Conservation (phyloP, 192 early-diverging fungal genomes). For the Podochytrium sp. region DNA sequence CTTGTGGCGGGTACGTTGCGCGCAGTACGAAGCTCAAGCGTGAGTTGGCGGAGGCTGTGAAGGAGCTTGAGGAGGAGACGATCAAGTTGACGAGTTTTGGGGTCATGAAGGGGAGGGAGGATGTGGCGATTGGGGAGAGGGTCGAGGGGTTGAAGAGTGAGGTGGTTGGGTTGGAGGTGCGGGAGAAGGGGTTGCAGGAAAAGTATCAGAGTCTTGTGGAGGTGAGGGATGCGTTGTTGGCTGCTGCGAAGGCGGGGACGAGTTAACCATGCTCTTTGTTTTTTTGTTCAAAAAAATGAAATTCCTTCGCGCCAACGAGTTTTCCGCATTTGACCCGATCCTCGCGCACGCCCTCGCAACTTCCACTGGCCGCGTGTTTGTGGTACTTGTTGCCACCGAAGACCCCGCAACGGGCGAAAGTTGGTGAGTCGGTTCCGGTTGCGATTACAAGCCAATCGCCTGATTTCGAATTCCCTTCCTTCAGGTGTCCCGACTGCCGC, state of each 20-base stretch:
- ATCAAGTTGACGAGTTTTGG: conserved; percentile 36
- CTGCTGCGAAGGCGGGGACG: neutral
- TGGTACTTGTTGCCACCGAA: conserved; percentile 17
- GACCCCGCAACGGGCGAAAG: conserved; percentile 11
- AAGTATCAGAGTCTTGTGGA: conserved; percentile 65
- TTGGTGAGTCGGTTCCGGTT: neutral
- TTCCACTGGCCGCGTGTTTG: conserved; percentile 15
- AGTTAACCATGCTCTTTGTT: too few species aligned
- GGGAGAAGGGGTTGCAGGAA: conserved; percentile 67
- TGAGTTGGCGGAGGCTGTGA: conserved; percentile 42
- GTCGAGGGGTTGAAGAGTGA: conserved; percentile 61
- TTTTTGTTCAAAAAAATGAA: too few species aligned
- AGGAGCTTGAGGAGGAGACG: conserved; percentile 25
- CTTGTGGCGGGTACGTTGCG: conserved; percentile 83
- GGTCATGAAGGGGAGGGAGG: conserved; percentile 34
- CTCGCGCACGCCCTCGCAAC: neutral
- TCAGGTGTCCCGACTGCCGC: conserved; percentile 29
- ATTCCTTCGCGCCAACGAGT: neutral
- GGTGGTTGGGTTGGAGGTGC: conserved; percentile 49
- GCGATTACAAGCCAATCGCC: neutral
- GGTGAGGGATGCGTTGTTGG: conserved; percentile 47
- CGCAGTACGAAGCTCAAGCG: conserved; percentile 67
- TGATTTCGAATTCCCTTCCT: neutral
- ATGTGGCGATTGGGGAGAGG: conserved; percentile 44
- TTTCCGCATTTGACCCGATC: conserved; percentile 9